Conservation (phyloP, 352 stramenopile species). For the Pythium coloratum region DNA sequence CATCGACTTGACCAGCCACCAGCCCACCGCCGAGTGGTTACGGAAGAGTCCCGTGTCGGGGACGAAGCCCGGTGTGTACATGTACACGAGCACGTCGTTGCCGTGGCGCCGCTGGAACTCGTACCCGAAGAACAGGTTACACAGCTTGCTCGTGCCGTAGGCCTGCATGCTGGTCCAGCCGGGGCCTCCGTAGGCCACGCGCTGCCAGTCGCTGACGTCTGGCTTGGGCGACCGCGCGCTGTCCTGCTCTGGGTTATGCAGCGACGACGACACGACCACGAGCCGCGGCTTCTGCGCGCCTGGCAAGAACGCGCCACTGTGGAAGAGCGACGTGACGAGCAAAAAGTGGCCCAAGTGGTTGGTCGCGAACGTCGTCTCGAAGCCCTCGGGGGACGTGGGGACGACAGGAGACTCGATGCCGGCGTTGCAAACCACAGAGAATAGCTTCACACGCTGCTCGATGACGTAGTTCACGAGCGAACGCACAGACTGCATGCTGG, state of each 20-base stretch:
- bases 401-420: constrained; percentile 32
- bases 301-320: constrained; percentile 27
- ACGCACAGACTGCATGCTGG: constrained; percentile 32
- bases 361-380: constrained; percentile 43
- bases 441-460: constrained; percentile 27
- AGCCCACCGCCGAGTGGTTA: constrained; percentile 32
- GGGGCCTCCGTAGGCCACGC: constrained; percentile 33
- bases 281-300: constrained; percentile 22
- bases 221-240: constrained; percentile 10
- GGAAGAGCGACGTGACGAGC: constrained; percentile 30
- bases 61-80: constrained; percentile 40
- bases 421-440: constrained; percentile 42
- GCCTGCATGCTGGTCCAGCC: constrained; percentile 24
- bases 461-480: constrained; percentile 28
- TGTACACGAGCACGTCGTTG: constrained; percentile 31
- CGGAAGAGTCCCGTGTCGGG: constrained; percentile 40
- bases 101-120: constrained; percentile 36
- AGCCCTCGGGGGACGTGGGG: constrained; percentile 27
- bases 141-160: constrained; percentile 46
- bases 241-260: constrained; percentile 26
- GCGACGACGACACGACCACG: constrained; percentile 38
- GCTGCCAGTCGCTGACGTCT: constrained; percentile 37
- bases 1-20: constrained; percentile 33
- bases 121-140: constrained; percentile 46
- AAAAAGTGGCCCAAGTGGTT: constrained; percentile 49